A percentile compares a stretch with the other conserved stretches of the same genome.
phyloP scores from a whole-genome alignment of 106 monocot species.

The Ottelia alismoides region DNA sequence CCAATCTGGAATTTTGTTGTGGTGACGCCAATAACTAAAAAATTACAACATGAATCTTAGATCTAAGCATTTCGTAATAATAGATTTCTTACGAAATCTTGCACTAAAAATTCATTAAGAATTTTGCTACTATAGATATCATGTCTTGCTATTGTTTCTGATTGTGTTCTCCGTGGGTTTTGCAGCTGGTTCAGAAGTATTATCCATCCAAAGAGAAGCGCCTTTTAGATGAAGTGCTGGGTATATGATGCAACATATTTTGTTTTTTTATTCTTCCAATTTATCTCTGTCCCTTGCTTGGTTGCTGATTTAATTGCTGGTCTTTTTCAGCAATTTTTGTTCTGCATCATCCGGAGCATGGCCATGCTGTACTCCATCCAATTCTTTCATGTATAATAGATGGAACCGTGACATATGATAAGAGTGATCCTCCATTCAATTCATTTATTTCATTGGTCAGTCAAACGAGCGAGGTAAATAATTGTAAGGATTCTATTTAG shows the following conservation, averaged over 20 bases:
- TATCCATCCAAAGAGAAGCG: neutral
- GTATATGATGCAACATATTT: no score
- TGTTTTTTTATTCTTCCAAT: no score
- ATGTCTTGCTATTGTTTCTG: no score
- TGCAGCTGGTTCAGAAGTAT: neutral
- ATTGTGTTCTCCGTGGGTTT: neutral
- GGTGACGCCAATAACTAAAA: no score
- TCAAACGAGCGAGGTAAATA: constrained; percentile 72
- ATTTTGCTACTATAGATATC: no score
- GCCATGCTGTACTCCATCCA: constrained; percentile 94
- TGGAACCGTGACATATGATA: constrained; percentile 70
- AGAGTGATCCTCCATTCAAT: constrained; percentile 61
- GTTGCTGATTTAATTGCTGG: no score
- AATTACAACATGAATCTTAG: no score
- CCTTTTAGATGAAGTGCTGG: neutral
- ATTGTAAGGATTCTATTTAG: neutral
- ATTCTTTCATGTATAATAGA: constrained; percentile 97
- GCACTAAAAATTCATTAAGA: no score
- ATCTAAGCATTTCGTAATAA: no score
- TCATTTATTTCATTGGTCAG: constrained; percentile 92
- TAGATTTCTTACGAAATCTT: no score
- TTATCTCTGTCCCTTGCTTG: no score
- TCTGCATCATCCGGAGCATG: constrained; percentile 99
- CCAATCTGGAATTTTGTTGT: no score
- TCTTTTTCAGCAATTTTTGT: constrained; percentile 48